phyloP scores from a whole-genome alignment of 345 rosid genomes.

The Eucalyptus paniculata region DNA sequence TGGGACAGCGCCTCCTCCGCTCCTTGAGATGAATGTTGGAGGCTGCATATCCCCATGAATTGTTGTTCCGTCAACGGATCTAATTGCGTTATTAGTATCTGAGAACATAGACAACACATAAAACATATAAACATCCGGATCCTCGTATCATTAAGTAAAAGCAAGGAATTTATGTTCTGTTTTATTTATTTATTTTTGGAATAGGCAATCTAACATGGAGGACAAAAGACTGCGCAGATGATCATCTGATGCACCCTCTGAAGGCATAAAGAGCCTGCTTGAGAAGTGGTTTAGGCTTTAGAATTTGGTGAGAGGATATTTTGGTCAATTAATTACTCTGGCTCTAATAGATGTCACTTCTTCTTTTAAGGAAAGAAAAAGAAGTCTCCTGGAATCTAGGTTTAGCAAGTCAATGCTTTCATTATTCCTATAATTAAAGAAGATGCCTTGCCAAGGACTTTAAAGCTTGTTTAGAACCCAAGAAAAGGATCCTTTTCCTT shows the following conservation, averaged over 20 bases:
- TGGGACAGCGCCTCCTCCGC: slow-evolving; percentile 95
- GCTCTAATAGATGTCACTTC: not conserved
- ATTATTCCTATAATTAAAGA: not conserved
- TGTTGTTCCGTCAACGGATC: slow-evolving; percentile 93
- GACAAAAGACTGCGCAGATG: not conserved
- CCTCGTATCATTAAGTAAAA: not conserved
- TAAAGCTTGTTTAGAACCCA: not conserved
- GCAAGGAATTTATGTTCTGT: not conserved
- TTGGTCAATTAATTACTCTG: not conserved
- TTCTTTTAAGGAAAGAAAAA: not conserved
- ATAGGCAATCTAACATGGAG: not conserved
- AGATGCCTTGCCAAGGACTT: not conserved
- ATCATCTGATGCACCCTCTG: not conserved
- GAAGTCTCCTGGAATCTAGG: not conserved
- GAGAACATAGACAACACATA: not conserved
- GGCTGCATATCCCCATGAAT: slow-evolving; percentile 78
- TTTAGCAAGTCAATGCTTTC: not conserved
- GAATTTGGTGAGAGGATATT: not conserved
- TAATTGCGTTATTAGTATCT: slow-evolving; percentile 76
- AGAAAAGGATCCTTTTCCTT: not conserved
- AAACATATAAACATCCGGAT: not conserved
- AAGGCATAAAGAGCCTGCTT: not conserved
- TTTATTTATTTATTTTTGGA: not conserved
- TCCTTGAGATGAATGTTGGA: slow-evolving; percentile 81
- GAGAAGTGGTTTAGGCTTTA: not conserved